Percentiles rank a stretch among this genome's conserved stretches.
phyloP scores from a whole-genome alignment of 1,139 yeast genomes.

The Geotrichum histeridarum region DNA sequence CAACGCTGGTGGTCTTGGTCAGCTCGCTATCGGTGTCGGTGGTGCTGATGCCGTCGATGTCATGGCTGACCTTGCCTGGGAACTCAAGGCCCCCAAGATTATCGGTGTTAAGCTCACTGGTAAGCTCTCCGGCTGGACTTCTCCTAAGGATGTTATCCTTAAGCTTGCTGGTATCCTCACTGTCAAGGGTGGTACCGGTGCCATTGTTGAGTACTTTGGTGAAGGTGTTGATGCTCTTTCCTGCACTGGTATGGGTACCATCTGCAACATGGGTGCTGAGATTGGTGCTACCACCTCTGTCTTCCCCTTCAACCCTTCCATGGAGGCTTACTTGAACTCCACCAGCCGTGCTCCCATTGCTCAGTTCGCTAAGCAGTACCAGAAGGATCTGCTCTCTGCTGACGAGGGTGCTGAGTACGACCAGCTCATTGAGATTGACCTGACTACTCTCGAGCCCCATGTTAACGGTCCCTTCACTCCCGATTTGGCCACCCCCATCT shows the following conservation, averaged over 20 bases:
- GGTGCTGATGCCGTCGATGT: conserved; percentile 99
- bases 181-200: conserved; percentile 99
- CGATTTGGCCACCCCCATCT: conserved; percentile 95
- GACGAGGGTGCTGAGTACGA: conserved; percentile 96
- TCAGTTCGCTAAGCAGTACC: conserved; percentile 69
- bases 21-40: conserved; percentile 98
- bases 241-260: conserved; percentile 99
- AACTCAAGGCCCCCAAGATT: conserved; percentile 96
- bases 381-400: conserved; percentile 75
- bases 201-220: conserved; percentile 96
- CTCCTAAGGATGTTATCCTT: conserved; percentile 96
- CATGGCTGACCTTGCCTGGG: conserved; percentile 94
- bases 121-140: conserved; percentile 93
- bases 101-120: conserved; percentile 97
- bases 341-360: conserved; percentile 83
- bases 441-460: conserved; percentile 93
- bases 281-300: conserved; percentile 98
- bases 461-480: conserved; percentile 99
- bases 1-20: conserved; percentile 99
- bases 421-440: conserved; percentile 90
- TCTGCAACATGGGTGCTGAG: conserved; percentile 99
- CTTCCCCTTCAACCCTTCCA: conserved; percentile 92
- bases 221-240: conserved; percentile 94
- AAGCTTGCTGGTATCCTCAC: conserved; percentile 95
- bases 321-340: conserved; percentile 83